Evolutionary conservation across 352 stramenopile species (phyloP), one percentile per base, ranked within the genome.

Genomic region (Pythium guiyangense): DNA sequence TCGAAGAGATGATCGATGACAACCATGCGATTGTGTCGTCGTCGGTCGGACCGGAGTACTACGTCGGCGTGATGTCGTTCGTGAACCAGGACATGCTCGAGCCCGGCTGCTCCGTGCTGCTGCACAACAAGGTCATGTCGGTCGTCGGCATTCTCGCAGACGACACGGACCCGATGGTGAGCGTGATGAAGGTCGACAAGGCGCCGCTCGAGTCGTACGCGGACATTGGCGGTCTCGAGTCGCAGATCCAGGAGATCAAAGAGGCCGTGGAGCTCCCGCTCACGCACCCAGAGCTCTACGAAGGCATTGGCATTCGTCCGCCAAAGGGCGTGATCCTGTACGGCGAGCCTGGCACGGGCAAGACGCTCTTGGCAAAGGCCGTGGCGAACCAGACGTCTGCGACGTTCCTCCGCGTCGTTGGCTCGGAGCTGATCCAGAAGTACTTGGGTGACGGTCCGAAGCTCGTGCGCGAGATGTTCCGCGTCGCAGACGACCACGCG

Each of bases 1-100:
- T 99, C 10, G 98, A 99, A 71, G 98, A 99, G 79, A 98, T 99
- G 76, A 99, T 99, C 67, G 98, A 99, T 77, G 98, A 99, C 75
- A 99, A 99, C 77, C 97, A 99, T 77, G 97, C 97, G 27, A 99
- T 99, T 70, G 97, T 99, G 31, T 98, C 90, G 35, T 98, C 93
- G 14, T 97, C 81, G 34, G 96, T 99, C 35, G 97, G 98, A 0
- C 97, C 97, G 2, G 97, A 99, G 75, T 99, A 99, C 72, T 99
- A 99, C 62, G 98, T 99, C 42, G 98, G 97, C 66, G 98, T 99
- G 70, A 93, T 99, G 72, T 99, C 92, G 25, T 99, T 98, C 69
- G 98, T 99, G 49, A 99, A 99, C 86, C 96, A 99, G 70, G 97
- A 99, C 77, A 95, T 99, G 83, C 82, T 99, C 37, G 97, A 99